A percentile compares a stretch with the other conserved stretches of the same genome.
phyloP scores from a whole-genome alignment of 148 eudicot genomes.

The Camellia japonica region DNA sequence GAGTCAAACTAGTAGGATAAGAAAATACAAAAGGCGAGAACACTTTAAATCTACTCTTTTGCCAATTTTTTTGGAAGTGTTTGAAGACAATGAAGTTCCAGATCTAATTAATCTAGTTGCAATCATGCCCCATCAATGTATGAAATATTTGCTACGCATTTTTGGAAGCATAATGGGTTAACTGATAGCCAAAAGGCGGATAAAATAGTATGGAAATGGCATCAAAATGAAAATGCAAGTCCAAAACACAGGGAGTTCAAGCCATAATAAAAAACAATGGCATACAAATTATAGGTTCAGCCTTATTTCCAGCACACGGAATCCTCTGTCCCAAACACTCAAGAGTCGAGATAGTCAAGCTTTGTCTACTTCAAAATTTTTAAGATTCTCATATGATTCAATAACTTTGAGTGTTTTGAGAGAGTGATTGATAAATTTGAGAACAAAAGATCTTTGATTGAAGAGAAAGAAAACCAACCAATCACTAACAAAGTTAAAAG shows the following conservation, averaged over 20 bases:
- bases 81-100: not conserved
- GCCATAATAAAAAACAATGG: not conserved
- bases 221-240: not conserved
- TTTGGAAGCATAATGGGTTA: not conserved
- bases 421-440: no score
- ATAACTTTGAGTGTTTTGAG: no score
- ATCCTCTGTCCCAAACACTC: no score
- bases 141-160: not conserved
- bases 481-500: no score
- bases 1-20: not conserved
- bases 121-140: not conserved
- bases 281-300: no score
- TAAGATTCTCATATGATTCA: no score
- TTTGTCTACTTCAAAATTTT: no score
- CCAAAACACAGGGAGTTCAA: not conserved
- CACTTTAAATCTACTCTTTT: not conserved
- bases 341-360: no score
- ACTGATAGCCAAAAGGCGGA: not conserved
- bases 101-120: not conserved
- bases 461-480: no score
- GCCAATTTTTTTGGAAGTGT: not conserved
- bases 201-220: not conserved
- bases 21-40: not conserved
- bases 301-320: no score
- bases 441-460: no score